Evolutionary conservation across 139 green algal genomes (phyloP), one percentile per base, ranked within the genome.

Genomic region (Haematococcus lacustris): DNA sequence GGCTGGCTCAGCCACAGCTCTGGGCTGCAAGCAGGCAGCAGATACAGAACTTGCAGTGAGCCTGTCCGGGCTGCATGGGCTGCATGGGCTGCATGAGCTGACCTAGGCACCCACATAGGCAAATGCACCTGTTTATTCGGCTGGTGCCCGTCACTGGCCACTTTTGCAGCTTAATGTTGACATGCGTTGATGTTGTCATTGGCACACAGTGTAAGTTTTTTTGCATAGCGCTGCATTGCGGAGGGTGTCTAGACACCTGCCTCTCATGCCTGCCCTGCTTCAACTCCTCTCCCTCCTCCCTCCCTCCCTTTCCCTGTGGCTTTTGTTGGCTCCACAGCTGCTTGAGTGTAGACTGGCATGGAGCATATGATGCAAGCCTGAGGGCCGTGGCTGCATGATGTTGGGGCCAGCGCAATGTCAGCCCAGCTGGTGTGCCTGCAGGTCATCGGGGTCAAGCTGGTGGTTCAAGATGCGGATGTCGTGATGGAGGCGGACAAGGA

Each of bases 1-100:
- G 23, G 7, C 30, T 75, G 59, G 89, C 78, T 69, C 86, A 90
- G 1, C 63, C 91, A 2, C 86, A 91, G 1, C 13, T 30, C 3
- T 7, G 32, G 43, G 2, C 2, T 62, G 60, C 71, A 68, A 32
- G n/a, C n/a, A n/a, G n/a, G n/a, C n/a, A n/a, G n/a, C n/a, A n/a
- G n/a, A n/a, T n/a, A n/a, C n/a, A n/a, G n/a, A n/a, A n/a, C n/a
- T 17, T 39, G 30, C 32, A 28, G 60, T 75, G 59, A 88, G 80
- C 69, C 86, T 91, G 1, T 67, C 91, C 3, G 87, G 91, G 1
- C 13, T 30, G n/a, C 2, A 28, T n/a, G 2, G 9, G 41, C 41
- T 75, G 74, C 23, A n/a, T n/a, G n/a, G n/a, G n/a, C n/a, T n/a
- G n/a, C n/a, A n/a, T n/a, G n/a, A n/a, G n/a, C n/a, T n/a, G n/a